Percentiles rank a stretch among this genome's conserved stretches.
Evolutionary conservation across 805 yeast species (phyloP).

Genomic region (Candida gorgasii): DNA sequence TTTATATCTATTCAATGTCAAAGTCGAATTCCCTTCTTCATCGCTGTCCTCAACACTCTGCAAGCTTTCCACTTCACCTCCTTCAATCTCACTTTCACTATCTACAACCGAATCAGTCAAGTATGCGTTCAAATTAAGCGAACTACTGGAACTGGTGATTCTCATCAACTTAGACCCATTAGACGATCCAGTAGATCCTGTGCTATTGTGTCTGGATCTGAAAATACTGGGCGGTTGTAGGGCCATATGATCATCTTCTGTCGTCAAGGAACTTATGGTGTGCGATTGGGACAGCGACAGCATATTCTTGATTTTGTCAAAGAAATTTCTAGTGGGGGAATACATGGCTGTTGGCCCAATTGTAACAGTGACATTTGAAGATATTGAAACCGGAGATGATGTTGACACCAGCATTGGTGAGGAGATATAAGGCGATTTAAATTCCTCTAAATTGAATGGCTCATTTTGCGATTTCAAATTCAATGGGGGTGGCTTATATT

Average conservation of each 20-base stretch:
- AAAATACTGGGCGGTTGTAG: conserved; percentile 43
- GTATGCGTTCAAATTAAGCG: conserved; percentile 43
- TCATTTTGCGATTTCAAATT: conserved; percentile 1
- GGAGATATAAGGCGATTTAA: conserved; percentile 3
- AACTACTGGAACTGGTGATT: conserved; percentile 41
- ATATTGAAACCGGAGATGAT: conserved; percentile 26
- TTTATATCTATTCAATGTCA: conserved; percentile 7
- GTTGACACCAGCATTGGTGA: conserved; percentile 10
- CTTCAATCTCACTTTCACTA: conserved; percentile 1
- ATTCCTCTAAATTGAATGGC: not conserved
- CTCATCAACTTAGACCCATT: conserved; percentile 24
- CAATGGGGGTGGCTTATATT: conserved; percentile 11
- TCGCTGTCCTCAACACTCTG: conserved; percentile 6
- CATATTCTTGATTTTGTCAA: conserved; percentile 27
- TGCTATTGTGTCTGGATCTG: conserved; percentile 29
- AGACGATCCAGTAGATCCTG: conserved; percentile 20
- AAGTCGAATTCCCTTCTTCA: conserved; percentile 16
- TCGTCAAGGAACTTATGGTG: conserved; percentile 35
- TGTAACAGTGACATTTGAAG: conserved; percentile 25
- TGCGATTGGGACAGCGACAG: conserved; percentile 27
- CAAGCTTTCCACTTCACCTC: conserved; percentile 6
- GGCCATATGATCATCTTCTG: conserved; percentile 20
- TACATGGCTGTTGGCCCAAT: conserved; percentile 42
- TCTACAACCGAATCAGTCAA: conserved; percentile 28
- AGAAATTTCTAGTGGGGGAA: conserved; percentile 41